Evolutionary conservation across 768 basidiomycete species (phyloP), one percentile per base, ranked within the genome.

Genomic region (Rhizopogon salebrosus): DNA sequence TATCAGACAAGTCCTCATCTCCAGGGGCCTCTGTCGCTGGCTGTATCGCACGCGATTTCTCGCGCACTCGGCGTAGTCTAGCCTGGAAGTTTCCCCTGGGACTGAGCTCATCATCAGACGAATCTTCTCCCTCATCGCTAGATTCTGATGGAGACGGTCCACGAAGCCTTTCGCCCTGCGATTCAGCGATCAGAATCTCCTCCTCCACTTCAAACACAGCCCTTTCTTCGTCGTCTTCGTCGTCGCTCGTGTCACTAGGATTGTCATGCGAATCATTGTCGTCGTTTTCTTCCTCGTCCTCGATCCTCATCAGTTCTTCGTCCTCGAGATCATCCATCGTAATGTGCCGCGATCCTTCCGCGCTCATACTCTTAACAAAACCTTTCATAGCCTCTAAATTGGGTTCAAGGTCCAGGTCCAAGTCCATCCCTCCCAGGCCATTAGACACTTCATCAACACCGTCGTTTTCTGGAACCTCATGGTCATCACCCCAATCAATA

Each of bases 321-420:
- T 86, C 85, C 41, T 70, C 76, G 20, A 89, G 60, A 66, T 91
- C 88, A 60, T 83, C 85, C 69, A 83, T 81, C n/a, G 83, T 84
- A 41, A 78, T 67, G 55, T 76, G 75, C 41, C 54, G 58, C 4
- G 75, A 75, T 6, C 79, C 82, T 20, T 74, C 64, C 7, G 57
- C 74, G 53, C 78, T 67, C 73, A 80, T 75, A 5, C 84, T 75
- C 46, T 71, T 61, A 38, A 79, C 70, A 54, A 87, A 87, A 13
- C 67, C 62, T 54, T 66, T 63, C 84, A 88, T 79, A 20, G 79
- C 80, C 3, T 65, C 62, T 40, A 72, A 38, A 57, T 76, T 72
- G 9, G 76, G 37, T 8, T 75, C 74, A 38, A 83, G 48, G 22
- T 88, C 85, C 0, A 72, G 68, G 54, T 90, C 88, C 18, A 89